Percentiles rank a stretch among this genome's conserved stretches.
Evolutionary conservation across 306 rosid genomes (phyloP).

Genomic region (Alnus rubra): DNA sequence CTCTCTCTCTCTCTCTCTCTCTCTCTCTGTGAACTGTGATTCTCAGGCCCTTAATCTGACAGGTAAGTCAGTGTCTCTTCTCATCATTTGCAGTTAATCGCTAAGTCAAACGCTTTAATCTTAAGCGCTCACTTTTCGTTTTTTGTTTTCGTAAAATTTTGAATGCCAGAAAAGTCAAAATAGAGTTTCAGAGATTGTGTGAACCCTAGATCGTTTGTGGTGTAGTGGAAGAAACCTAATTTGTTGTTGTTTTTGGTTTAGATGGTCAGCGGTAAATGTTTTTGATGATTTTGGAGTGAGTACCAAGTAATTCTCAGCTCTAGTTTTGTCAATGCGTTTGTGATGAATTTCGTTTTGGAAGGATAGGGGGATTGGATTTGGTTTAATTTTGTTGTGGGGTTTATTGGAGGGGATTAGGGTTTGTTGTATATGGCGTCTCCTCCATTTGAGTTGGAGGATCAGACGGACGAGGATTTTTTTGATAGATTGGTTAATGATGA

Average conservation of each 20-base stretch:
- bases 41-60: neutral
- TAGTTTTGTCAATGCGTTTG: neutral
- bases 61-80: neutral
- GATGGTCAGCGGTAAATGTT: neutral
- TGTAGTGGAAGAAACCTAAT: neutral
- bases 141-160: neutral
- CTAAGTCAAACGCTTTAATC: neutral
- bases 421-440: slow-evolving; percentile 70
- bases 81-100: neutral
- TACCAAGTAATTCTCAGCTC: neutral
- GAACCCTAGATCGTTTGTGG: neutral
- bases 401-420: slow-evolving; percentile 40
- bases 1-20: neutral
- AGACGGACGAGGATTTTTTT: slow-evolving; percentile 84
- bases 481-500: slow-evolving; percentile 87
- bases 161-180: neutral
- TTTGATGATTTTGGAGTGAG: neutral
- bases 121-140: too few relatives aligned
- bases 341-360: neutral
- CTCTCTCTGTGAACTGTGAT: neutral
- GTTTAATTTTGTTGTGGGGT: neutral
- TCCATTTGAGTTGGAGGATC: slow-evolving; percentile 84
- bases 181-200: neutral
- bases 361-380: neutral
- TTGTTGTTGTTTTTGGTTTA: neutral